phyloP scores from a whole-genome alignment of 441 rosid genomes.

The Iberis amara region DNA sequence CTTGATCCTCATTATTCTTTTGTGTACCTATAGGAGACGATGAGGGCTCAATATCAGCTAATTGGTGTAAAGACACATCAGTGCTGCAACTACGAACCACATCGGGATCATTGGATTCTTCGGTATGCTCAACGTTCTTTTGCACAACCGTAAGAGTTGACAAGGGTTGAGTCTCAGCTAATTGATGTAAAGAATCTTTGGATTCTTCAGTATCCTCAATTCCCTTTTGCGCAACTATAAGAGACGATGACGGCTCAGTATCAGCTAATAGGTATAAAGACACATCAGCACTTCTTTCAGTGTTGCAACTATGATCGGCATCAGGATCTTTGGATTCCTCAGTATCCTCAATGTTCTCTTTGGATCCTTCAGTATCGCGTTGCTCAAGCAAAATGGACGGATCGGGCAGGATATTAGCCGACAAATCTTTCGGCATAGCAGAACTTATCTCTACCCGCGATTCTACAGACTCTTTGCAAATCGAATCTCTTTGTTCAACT shows the following conservation, averaged over 20 bases:
- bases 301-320: conserved; percentile 4
- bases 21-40: background rate
- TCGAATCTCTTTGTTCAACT: conserved; percentile 16
- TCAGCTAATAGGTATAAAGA: background rate
- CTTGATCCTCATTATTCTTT: background rate
- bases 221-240: background rate
- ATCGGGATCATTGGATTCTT: background rate
- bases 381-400: background rate
- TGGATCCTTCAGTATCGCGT: conserved; percentile 2
- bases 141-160: background rate
- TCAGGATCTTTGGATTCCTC: conserved; percentile 12
- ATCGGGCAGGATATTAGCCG: background rate
- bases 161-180: conserved; percentile 12
- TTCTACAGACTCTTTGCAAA: background rate
- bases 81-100: background rate
- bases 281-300: background rate
- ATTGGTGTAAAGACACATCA: background rate
- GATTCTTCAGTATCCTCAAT: background rate
- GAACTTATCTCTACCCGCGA: conserved; percentile 9
- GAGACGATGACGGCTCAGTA: background rate
- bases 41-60: background rate
- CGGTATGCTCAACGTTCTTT: too few relatives aligned
- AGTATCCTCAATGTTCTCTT: background rate
- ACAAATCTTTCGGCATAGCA: background rate
- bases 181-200: background rate